Base-by-base conservation (phyloP, 2,329 filamentous ascomycete species). In the Chaetothyriales sp. region DNA sequence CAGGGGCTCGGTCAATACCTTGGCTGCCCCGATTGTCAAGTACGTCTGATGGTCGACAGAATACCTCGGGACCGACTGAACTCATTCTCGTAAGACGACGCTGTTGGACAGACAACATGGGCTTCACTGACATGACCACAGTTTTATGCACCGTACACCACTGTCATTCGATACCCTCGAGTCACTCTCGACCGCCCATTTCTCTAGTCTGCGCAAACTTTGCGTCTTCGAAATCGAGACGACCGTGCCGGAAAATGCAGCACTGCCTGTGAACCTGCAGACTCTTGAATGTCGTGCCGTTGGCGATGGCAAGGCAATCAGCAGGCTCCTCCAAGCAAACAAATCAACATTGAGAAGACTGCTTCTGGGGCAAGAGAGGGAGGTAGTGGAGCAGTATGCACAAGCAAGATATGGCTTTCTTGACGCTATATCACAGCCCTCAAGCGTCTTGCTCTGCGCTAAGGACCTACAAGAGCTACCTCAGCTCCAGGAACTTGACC, bases 361-460 rank as follows among this genome's bases (percentile, higher is more conserved):
- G n/a, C 45, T 50, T n/a, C 43, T 60, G 39, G 59, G 59, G 39
- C 57, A 60, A 49, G 59, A 60, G 46, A 59, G 50, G 44, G 47
- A 51, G 10, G 43, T 60, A n/a, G 39, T 59, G 10, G 51, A 57
- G 18, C 42, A 48, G n/a, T 60, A 59, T 46, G 50, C 51, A 15
- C 44, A 43, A 18, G 49, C 39, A 42, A 49, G 54, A 36, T 19
- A 49, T 18, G 53, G 44, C 18, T 52, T 51, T 26, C 47, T 53
- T 18, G 49, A 55, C 6, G 49, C 51, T 10, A 52, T 55, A 5
- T 43, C 51, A 26, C 56, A 57, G 44, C 55, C 57, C 18, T 51
- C 56, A n/a, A 46, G 42, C 2, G 54, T 58, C 43, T 52, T 56
- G 36, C 47, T 46, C 5, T 39, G 52, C 6, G 50, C 52, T 12